phyloP scores from a whole-genome alignment of 2,329 filamentous ascomycete genomes.

The Epichloe festucae region DNA sequence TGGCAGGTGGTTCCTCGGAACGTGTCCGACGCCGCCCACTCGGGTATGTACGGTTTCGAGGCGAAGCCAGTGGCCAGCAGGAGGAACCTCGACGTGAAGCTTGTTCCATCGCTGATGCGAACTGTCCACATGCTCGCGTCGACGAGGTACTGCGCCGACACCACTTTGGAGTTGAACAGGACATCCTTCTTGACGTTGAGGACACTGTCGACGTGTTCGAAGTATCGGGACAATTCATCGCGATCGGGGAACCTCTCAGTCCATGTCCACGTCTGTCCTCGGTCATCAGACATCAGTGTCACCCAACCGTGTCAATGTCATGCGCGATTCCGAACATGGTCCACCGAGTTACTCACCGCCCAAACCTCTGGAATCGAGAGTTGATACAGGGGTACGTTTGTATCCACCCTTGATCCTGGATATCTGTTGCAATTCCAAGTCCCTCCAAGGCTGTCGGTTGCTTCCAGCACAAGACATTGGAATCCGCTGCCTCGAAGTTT shows the following conservation, averaged over 20 bases:
- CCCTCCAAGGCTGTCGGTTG: slow-evolving; percentile 35
- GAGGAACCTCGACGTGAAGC: slow-evolving; percentile 36
- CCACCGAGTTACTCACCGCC: background rate
- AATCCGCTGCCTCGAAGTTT: slow-evolving; percentile 36
- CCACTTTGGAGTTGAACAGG: slow-evolving; percentile 42
- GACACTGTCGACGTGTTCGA: slow-evolving; percentile 44
- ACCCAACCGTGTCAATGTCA: slow-evolving; percentile 3
- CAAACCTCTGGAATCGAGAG: slow-evolving; percentile 37
- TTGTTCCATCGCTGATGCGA: slow-evolving; percentile 35
- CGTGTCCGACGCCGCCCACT: slow-evolving; percentile 44
- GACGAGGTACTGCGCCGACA: slow-evolving; percentile 37
- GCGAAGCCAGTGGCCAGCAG: slow-evolving; percentile 43
- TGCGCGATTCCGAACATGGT: background rate
- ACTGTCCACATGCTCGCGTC: slow-evolving; percentile 34
- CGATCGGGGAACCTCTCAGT: slow-evolving; percentile 36
- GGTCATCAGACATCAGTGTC: background rate
- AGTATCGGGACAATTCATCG: slow-evolving; percentile 41
- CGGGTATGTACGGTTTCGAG: slow-evolving; percentile 47
- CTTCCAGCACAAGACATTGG: slow-evolving; percentile 37
- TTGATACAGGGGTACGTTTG: slow-evolving; percentile 39
- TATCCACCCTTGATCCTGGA: slow-evolving; percentile 41
- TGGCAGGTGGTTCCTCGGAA: slow-evolving; percentile 49
- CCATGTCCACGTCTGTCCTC: slow-evolving; percentile 41
- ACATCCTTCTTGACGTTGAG: slow-evolving; percentile 42
- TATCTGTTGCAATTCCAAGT: slow-evolving; percentile 46